A percentile compares a stretch with the other conserved stretches of the same genome.
Evolutionary conservation across 2,329 filamentous ascomycete species (phyloP).

Genomic region (Nigrograna mackinnonii): DNA sequence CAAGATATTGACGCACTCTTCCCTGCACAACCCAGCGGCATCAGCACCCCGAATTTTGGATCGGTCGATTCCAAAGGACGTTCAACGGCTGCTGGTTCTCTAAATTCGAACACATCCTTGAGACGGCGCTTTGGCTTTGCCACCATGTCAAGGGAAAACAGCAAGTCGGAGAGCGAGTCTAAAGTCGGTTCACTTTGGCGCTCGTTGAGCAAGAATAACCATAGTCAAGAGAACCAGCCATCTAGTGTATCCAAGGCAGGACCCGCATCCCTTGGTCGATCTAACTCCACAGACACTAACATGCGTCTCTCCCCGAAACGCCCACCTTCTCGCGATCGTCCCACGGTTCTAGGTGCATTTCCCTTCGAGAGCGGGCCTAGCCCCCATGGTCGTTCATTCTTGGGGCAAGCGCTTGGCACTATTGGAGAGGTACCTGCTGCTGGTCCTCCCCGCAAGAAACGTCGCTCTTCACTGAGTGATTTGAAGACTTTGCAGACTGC

Average conservation of each 20-base stretch:
- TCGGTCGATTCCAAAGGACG: conserved; percentile 62
- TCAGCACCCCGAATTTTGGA: conserved; percentile 56
- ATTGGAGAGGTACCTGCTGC: conserved; percentile 54
- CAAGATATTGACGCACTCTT: conserved; percentile 91
- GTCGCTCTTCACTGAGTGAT: conserved; percentile 90
- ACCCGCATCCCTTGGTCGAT: conserved; percentile 58
- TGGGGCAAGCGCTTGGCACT: conserved; percentile 46
- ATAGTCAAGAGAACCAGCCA: conserved; percentile 49
- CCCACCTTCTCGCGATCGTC: conserved; percentile 60
- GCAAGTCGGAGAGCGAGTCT: conserved; percentile 71
- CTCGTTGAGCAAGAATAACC: conserved; percentile 78
- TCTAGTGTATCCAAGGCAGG: conserved; percentile 69
- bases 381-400: conserved; percentile 28
- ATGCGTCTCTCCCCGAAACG: conserved; percentile 49
- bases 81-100: conserved; percentile 69
- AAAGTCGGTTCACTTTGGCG: conserved; percentile 79
- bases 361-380: conserved; percentile 51
- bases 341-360: conserved; percentile 52
- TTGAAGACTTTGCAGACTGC: conserved; percentile 70
- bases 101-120: conserved; percentile 87
- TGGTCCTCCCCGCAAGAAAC: conserved; percentile 64
- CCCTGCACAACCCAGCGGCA: conserved; percentile 60
- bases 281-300: conserved; percentile 78
- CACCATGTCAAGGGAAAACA: conserved; percentile 75
- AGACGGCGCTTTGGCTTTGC: conserved; percentile 83